Conservation (phyloP, 805 yeast genomes). For the Scheffersomyces lignosus region DNA sequence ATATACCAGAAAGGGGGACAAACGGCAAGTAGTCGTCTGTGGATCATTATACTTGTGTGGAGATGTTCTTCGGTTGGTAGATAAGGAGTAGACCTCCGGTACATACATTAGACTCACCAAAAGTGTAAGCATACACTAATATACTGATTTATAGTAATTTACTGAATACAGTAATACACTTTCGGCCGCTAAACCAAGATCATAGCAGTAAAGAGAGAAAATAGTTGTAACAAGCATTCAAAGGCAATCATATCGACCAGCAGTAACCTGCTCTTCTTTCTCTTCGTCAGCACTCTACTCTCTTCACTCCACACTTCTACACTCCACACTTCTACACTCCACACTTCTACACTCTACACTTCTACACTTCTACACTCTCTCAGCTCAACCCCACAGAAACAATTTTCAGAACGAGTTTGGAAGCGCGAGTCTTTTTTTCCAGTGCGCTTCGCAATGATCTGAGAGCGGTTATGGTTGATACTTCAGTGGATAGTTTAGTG, state of each 20-base stretch:
- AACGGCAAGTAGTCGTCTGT: conserved; percentile 35
- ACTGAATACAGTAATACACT: background rate
- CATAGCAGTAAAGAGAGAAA: background rate
- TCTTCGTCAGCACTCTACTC: no score
- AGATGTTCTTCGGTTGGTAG: conserved; percentile 31
- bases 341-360: no score
- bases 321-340: no score
- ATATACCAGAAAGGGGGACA: conserved; percentile 17
- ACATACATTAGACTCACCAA: no score
- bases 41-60: conserved; percentile 45
- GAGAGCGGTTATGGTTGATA: no score
- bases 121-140: background rate
- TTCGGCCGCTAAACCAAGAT: background rate
- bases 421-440: no score
- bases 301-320: no score
- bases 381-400: no score
- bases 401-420: no score
- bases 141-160: background rate
- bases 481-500: background rate
- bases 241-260: conserved; percentile 2
- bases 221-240: conserved; percentile 1
- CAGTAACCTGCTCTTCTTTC: no score
- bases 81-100: background rate
- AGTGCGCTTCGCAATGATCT: no score
- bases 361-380: no score